phyloP scores from a whole-genome alignment of 148 eudicot genomes.

The Rhododendron ovatum region DNA sequence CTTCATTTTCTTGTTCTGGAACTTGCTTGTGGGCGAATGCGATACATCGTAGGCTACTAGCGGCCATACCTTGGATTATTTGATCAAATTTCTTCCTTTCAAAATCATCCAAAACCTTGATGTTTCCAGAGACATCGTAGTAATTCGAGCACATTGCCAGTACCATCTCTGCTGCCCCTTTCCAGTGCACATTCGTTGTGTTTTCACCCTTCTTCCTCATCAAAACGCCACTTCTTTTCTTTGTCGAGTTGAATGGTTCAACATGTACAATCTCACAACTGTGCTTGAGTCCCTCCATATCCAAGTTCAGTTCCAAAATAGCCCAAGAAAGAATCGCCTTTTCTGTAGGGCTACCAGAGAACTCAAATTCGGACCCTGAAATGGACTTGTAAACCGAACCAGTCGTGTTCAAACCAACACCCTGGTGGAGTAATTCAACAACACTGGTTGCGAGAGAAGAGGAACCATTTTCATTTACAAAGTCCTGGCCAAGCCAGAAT shows the following conservation, averaged over 20 bases:
- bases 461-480: background rate
- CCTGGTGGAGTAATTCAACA: background rate
- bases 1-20: background rate
- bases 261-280: conserved; percentile 1
- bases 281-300: conserved; percentile 3
- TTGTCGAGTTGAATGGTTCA: conserved; percentile 15
- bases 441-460: background rate
- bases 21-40: conserved; percentile 18
- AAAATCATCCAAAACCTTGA: conserved; percentile 3
- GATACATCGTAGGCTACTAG: conserved; percentile 13
- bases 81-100: conserved; percentile 10
- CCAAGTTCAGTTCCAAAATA: conserved; percentile 10
- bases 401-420: background rate
- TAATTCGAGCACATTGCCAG: conserved; percentile 17
- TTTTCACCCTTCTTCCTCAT: background rate
- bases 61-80: conserved; percentile 14
- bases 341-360: background rate
- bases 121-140: background rate
- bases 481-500: background rate
- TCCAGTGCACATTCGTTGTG: background rate
- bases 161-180: conserved; percentile 15
- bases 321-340: conserved; percentile 12
- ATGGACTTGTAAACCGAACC: background rate
- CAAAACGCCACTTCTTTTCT: conserved; percentile 11
- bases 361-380: background rate